Base-by-base conservation (phyloP, 768 basidiomycete genomes). In the Lactifluus hygrophoroides region DNA sequence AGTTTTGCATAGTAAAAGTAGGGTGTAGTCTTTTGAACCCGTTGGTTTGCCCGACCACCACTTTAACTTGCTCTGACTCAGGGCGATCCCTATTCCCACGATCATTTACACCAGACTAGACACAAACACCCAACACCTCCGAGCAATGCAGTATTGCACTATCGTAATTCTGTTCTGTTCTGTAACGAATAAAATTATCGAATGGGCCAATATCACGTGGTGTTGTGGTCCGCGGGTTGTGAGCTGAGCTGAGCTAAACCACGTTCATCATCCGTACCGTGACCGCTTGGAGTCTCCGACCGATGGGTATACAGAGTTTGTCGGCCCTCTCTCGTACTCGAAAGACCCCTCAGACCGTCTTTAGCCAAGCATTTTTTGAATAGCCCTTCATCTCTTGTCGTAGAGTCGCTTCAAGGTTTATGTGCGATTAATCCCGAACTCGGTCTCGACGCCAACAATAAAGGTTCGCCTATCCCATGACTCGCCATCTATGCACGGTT, bases 331-430 rank as follows among this genome's bases (percentile, higher is more conserved):
- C 28, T n/a, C 19, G 14, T 32, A 2, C 49, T 2, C 13, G 34
- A 11, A 42, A 21, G 3, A 5, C 6, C 19, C 9, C 50, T 60
- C 10, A 58, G 10, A 2, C 1, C 45, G 3, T 49, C 32, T 14
- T 40, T 16, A 72, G 71, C 69, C 43, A 94, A 95, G 66, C 94
- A 96, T 74, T 81, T 96, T 62, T 63, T 89, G 60, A 93, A 94
- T 71, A 68, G 77, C 3, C 77, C 91, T 1, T 72, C 80, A 35
- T 75, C 81, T 2, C 79, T 94, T 40, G 92, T 93, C 23, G 69
- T 84, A 51, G 88, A 94, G 67, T 85, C 90, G 0, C 81, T 96
- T 42, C 72, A 76, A 57, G 93, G 91, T 3, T 73, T 93, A 23
- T 82, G 80, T 65, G 77, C 78, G 1, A 61, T 85, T 49, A 94